A percentile compares a stretch with the other conserved stretches of the same genome.
Conservation (phyloP, 495 filamentous ascomycete species). For the Neurospora terricola region DNA sequence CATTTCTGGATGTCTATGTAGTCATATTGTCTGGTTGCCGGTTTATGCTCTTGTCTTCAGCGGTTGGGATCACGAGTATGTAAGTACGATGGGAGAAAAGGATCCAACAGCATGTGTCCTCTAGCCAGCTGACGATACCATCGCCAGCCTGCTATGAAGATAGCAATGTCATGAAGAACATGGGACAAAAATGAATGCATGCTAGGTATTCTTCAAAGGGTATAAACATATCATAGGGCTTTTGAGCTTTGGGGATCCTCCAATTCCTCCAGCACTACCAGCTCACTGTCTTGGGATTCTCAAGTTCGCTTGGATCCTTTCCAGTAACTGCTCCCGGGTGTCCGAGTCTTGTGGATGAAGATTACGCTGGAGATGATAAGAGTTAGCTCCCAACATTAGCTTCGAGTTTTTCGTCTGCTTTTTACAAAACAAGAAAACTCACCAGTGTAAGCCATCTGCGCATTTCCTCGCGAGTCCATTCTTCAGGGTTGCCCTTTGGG, state of each 20-base stretch:
- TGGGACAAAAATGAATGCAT: neutral
- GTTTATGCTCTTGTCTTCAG: neutral
- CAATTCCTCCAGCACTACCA: neutral
- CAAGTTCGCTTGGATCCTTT: slow-evolving; percentile 73
- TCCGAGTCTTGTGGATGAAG: slow-evolving; percentile 56
- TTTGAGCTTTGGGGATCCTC: neutral
- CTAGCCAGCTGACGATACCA: neutral
- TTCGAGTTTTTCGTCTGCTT: neutral
- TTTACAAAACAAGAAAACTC: slow-evolving; percentile 22
- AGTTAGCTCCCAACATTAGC: neutral
- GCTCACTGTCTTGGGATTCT: slow-evolving; percentile 30
- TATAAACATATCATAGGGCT: neutral
- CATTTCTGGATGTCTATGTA: neutral
- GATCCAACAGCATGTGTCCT: neutral
- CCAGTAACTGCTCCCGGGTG: slow-evolving; percentile 65
- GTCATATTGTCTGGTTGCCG: neutral
- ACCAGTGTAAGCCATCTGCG: slow-evolving; percentile 67
- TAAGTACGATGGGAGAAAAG: neutral
- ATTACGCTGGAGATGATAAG: slow-evolving; percentile 46
- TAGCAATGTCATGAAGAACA: neutral
- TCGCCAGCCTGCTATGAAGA: neutral
- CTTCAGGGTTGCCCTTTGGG: slow-evolving; percentile 69
- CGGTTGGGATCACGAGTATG: neutral
- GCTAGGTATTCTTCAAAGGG: neutral
- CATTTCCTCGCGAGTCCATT: slow-evolving; percentile 65